Base-by-base conservation (phyloP, 805 yeast species). In the Ogataea saltuana region DNA sequence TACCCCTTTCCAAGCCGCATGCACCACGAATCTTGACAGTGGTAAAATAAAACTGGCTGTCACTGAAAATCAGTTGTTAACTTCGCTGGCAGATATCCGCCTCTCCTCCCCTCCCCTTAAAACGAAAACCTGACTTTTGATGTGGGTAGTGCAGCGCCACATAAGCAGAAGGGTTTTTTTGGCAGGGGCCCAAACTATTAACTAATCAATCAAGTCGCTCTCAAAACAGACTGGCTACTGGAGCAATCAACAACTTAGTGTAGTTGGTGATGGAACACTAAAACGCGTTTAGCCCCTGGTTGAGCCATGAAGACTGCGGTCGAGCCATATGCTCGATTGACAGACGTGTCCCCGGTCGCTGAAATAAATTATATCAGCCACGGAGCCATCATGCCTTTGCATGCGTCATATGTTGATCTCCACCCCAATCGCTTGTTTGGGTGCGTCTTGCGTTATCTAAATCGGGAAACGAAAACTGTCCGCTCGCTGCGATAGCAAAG, bases 1-100 rank as follows among this genome's bases (percentile, higher is more conserved):
- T 7, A 22, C 10, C 6, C 6, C 10, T 22, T 22, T 7, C 25
- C 33, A 11, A 18, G 35, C 36, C 36, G 36, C 36, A 33, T 20
- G 36, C 34, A 17, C 13, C n/a, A n/a, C n/a, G n/a, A n/a, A 6
- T 18, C 7, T 30, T 10, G 27, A 15, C 29, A 16, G 8, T 34
- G 28, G 38, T 21, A 34, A 34, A 23, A 34, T 34, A 34, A 23
- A 34, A 34, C 38, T n/a, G 21, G 17, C 38, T 34, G 38, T 16
- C 38, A 34, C 38, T 18, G 38, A 34, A 34, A 34, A 34, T 10
- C 17, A 13, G 38, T 5, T 3, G 13, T 4, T 21, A 10, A 8
- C 29, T 34, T 34, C 29, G 38, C 38, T 34, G 38, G 27, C 38
- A 34, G 38, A 11, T 10, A 28, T 16, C 31, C 18, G 16, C 11